These are phyloP conservation scores for Colletotrichum sansevieriae DNA, from an alignment of 2,329 filamentous ascomycete genomes.

Conservation along the genomic window DNA sequence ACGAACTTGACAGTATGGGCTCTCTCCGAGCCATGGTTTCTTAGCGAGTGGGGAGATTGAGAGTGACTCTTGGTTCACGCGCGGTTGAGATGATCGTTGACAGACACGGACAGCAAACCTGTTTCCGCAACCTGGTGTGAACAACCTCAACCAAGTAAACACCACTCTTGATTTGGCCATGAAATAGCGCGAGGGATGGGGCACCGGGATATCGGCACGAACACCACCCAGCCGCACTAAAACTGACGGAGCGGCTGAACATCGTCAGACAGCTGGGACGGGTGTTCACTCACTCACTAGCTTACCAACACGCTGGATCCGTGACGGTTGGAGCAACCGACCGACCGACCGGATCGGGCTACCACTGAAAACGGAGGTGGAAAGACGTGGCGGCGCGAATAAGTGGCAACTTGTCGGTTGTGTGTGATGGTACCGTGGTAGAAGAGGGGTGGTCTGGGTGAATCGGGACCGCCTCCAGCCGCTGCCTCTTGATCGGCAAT, in stretches of 20 bases:
- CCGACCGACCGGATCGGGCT: slow-evolving; percentile 11
- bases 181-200: background rate
- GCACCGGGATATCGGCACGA: slow-evolving; percentile 9
- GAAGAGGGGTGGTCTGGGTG: background rate
- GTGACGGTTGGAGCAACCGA: no score
- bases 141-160: background rate
- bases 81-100: background rate
- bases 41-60: background rate
- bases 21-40: no score
- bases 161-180: background rate
- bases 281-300: no score
- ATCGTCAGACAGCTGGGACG: no score
- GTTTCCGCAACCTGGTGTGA: background rate
- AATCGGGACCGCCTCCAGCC: slow-evolving; percentile 5
- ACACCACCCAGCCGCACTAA: background rate
- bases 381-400: background rate
- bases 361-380: background rate
- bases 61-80: background rate
- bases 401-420: background rate
- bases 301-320: no score
- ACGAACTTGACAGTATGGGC: background rate
- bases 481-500: no score
- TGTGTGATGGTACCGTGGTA: background rate
- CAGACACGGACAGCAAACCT: slow-evolving; percentile 7
- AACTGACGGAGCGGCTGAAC: slow-evolving; percentile 18